Conservation (phyloP, 176 grass and related monocot species). For the Zoysia pacifica region DNA sequence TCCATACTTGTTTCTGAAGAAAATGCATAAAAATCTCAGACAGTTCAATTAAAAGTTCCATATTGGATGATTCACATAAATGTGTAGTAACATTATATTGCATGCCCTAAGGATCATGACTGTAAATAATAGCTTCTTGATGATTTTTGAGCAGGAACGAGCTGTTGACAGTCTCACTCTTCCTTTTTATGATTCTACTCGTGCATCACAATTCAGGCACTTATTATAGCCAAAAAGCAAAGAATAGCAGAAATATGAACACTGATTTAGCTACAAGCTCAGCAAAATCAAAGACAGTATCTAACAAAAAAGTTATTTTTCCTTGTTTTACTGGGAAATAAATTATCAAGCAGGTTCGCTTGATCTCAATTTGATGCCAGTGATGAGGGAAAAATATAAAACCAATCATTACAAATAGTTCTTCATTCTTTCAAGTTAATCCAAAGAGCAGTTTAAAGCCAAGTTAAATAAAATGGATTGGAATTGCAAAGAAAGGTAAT, state of each 20-base stretch:
- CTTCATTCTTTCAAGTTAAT: background rate
- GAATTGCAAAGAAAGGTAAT: constrained; percentile 10
- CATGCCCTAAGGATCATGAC: background rate
- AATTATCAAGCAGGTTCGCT: background rate
- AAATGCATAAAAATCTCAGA: background rate
- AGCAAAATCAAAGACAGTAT: background rate
- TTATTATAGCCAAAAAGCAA: background rate
- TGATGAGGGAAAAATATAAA: constrained; percentile 10
- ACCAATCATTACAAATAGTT: constrained; percentile 2
- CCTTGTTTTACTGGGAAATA: background rate
- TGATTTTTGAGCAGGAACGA: background rate
- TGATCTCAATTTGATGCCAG: constrained; percentile 26
- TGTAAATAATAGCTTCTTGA: background rate
- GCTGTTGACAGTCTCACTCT: background rate
- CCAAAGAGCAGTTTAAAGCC: constrained; percentile 4
- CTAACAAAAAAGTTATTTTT: background rate
- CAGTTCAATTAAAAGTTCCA: constrained; percentile 17
- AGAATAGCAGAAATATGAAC: background rate
- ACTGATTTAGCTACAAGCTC: background rate
- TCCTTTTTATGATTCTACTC: background rate
- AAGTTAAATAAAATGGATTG: background rate
- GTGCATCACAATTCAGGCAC: background rate
- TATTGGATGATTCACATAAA: background rate
- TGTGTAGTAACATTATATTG: background rate
- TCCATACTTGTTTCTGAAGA: background rate